Evolutionary conservation across 192 early-diverging fungal genomes (phyloP).

Genomic region (Backusella psychrophila): DNA sequence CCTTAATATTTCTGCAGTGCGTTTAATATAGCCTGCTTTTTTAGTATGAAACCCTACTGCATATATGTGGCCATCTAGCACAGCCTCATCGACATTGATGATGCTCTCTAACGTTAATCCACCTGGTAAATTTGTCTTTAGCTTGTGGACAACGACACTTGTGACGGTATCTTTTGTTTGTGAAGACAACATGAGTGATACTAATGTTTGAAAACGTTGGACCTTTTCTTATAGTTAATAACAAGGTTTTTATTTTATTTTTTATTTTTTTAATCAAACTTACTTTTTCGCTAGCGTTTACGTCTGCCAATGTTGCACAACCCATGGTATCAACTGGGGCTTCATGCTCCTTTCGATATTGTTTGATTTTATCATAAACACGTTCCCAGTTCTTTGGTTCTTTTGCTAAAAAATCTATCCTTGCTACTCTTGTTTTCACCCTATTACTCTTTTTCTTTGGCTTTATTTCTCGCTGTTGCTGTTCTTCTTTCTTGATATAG

Average conservation of each 20-base stretch:
- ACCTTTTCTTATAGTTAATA: not conserved
- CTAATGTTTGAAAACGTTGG: slow-evolving; percentile 79
- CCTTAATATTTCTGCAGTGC: slow-evolving; percentile 69
- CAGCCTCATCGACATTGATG: slow-evolving; percentile 53
- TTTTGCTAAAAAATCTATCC: not conserved
- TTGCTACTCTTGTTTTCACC: not conserved
- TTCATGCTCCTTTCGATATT: slow-evolving; percentile 57
- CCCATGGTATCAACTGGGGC: slow-evolving; percentile 93
- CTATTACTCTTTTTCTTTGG: not conserved
- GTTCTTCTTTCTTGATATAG: not conserved
- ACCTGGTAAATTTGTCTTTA: slow-evolving; percentile 60
- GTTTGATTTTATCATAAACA: slow-evolving; percentile 61
- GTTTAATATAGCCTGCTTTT: slow-evolving; percentile 82
- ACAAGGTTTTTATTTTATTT: too few relatives aligned
- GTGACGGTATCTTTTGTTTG: slow-evolving; percentile 93
- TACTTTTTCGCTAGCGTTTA: slow-evolving; percentile 26
- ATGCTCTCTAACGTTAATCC: slow-evolving; percentile 73
- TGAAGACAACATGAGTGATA: slow-evolving; percentile 87
- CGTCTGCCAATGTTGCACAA: slow-evolving; percentile 69
- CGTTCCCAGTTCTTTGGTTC: slow-evolving; percentile 59
- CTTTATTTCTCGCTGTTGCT: not conserved
- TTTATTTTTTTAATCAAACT: not conserved
- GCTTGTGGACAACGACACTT: slow-evolving; percentile 67
- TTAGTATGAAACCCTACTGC: slow-evolving; percentile 90
- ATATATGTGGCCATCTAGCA: slow-evolving; percentile 67